Conservation (phyloP, 257 asterid species). For the Schizonepeta tenuifolia region DNA sequence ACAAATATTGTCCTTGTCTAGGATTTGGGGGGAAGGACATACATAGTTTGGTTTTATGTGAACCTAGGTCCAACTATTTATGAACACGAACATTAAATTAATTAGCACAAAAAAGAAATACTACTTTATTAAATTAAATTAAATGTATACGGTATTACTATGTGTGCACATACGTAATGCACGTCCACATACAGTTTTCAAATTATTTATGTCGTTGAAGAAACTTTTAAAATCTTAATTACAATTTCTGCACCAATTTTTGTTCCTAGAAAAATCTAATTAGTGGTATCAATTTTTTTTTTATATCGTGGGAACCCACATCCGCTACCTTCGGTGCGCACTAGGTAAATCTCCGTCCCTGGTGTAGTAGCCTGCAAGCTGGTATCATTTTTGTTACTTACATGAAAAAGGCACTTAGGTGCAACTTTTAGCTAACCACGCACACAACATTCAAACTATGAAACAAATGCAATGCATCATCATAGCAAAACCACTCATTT, state of each 20-base stretch:
- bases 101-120: no score
- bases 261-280: background rate
- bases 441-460: background rate
- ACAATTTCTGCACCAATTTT: background rate
- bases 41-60: constrained; percentile 15
- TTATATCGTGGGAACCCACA: no score
- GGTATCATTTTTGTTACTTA: background rate
- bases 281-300: no score
- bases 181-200: background rate
- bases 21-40: constrained; percentile 14
- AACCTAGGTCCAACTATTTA: background rate
- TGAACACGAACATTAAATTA: background rate
- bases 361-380: no score
- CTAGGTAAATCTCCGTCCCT: no score
- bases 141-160: background rate
- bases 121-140: background rate
- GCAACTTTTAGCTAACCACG: background rate
- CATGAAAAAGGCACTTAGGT: background rate
- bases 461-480: background rate
- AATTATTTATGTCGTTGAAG: background rate
- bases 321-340: no score
- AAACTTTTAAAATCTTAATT: background rate
- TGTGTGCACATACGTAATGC: background rate
- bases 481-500: background rate
- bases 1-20: constrained; percentile 35